Base-by-base conservation (phyloP, 495 filamentous ascomycete genomes). In the Penicillium manginii region DNA sequence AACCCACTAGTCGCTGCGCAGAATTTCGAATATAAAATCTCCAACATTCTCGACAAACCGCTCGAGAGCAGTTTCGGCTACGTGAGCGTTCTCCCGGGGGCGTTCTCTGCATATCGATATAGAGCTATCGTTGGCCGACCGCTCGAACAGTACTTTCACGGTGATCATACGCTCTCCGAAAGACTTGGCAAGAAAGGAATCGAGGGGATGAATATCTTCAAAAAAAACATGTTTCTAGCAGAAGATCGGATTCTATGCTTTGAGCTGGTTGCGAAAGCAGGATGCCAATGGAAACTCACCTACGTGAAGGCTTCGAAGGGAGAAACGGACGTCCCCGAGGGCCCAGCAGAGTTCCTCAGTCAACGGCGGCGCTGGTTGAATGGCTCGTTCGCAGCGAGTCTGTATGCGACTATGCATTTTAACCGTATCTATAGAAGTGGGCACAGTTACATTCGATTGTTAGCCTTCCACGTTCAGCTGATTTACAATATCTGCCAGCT, bases 221-320 rank as follows among this genome's bases (percentile, higher is more conserved):
- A 98, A 82, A 98, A 98, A 84, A 98, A 97, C 83, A 97, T 98
- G 93, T 98, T 97, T 81, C 90, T 98, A 81, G 93, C 93, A 71
- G 93, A 97, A 77, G 93, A 98, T 86, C 92, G 93, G 81, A 98
- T 98, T 78, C 83, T 98, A 33, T 97, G 93, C 80, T 98, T 98
- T 81, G 93, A 98, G 68, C 77, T 97, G 71, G 93, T 97, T 53
- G 93, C 93, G 61, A 98, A 97, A 76, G 92, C 93, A n/a, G 93
- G 93, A 54, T 93, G 90, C 54, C 96, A 96, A 73, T 98, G 93
- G 93, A 93, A 97, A 80, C 74, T 97, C 67, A 91, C 91, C 39
- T 98, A 97, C 69, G 92, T 98, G 78, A 96, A 96, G 74, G 88
- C 93, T n/a, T 92, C 93, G 60, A 97, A 96, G 81, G 93, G 89